phyloP scores from a whole-genome alignment of 2,329 filamentous ascomycete genomes.

The Stagonosporopsis cucurbitacearum region DNA sequence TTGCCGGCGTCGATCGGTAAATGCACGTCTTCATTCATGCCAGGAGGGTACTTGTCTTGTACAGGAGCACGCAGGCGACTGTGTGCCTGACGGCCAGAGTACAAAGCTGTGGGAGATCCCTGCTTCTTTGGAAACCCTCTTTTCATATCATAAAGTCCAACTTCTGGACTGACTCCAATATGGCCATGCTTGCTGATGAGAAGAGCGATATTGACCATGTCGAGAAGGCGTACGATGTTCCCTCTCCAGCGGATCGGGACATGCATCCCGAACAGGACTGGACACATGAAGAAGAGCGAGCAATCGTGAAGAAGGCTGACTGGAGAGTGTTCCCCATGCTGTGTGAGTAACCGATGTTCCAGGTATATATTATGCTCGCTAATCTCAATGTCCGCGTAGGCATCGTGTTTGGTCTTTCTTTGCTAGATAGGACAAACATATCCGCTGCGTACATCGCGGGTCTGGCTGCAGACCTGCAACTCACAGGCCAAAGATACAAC shows the following conservation, averaged over 20 bases:
- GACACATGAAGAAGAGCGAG: conserved; percentile 40
- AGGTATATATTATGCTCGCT: neutral
- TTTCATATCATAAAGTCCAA: neutral
- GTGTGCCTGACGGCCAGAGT: neutral
- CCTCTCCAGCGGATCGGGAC: neutral
- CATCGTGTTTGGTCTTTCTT: conserved; percentile 39
- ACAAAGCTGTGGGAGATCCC: conserved; percentile 2
- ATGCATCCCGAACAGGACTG: conserved; percentile 30
- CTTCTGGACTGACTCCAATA: neutral
- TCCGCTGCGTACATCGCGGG: conserved; percentile 34
- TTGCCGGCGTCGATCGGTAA: conserved; percentile 1
- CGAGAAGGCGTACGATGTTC: conserved; percentile 19
- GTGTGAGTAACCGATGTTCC: conserved; percentile 4
- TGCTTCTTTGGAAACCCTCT: neutral
- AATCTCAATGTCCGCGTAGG: neutral
- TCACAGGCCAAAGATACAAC: conserved; percentile 34
- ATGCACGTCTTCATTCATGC: neutral
- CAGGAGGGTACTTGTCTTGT: neutral
- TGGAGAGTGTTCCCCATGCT: conserved; percentile 44
- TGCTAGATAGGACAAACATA: conserved; percentile 33
- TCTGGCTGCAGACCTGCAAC: conserved; percentile 20
- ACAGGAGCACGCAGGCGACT: conserved; percentile 3
- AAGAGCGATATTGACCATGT: conserved; percentile 22
- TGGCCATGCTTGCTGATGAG: conserved; percentile 12
- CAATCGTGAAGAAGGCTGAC: conserved; percentile 41